Evolutionary conservation across 2,329 filamentous ascomycete species (phyloP).

Genomic region (Bipolaris cookei): DNA sequence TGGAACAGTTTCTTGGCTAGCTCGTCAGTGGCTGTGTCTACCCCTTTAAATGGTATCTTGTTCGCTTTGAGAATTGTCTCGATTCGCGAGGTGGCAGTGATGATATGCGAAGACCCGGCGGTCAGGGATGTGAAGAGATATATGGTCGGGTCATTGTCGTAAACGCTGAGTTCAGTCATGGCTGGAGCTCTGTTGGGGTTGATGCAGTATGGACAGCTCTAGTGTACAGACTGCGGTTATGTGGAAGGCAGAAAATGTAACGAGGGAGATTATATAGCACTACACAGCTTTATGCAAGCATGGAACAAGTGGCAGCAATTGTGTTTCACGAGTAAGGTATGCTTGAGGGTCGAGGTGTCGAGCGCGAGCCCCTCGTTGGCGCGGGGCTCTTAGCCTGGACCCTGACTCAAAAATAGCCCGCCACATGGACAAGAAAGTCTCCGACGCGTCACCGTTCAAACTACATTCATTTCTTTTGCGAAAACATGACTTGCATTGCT

Average conservation of each 20-base stretch:
- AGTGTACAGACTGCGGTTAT: slow-evolving; percentile 1
- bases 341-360: slow-evolving; percentile 10
- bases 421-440: slow-evolving; percentile 4
- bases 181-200: slow-evolving; percentile 8
- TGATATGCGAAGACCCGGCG: slow-evolving; percentile 91
- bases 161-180: slow-evolving; percentile 52
- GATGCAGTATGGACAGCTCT: slow-evolving; percentile 6
- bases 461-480: background rate
- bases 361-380: background rate
- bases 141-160: slow-evolving; percentile 61
- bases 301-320: slow-evolving; percentile 11
- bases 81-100: slow-evolving; percentile 92
- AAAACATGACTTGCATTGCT: slow-evolving; percentile 20
- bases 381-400: slow-evolving; percentile 6
- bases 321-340: slow-evolving; percentile 17
- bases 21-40: slow-evolving; percentile 90
- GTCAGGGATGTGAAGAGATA: slow-evolving; percentile 98
- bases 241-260: background rate
- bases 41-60: slow-evolving; percentile 88
- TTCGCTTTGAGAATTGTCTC: slow-evolving; percentile 97
- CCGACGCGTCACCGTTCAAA: background rate
- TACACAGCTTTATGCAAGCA: slow-evolving; percentile 2
- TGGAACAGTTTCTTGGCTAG: slow-evolving; percentile 89
- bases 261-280: background rate
- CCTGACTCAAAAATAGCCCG: slow-evolving; percentile 4